Conservation (phyloP, 169 alveolate genomes). For the Cryptosporidium bovis region DNA sequence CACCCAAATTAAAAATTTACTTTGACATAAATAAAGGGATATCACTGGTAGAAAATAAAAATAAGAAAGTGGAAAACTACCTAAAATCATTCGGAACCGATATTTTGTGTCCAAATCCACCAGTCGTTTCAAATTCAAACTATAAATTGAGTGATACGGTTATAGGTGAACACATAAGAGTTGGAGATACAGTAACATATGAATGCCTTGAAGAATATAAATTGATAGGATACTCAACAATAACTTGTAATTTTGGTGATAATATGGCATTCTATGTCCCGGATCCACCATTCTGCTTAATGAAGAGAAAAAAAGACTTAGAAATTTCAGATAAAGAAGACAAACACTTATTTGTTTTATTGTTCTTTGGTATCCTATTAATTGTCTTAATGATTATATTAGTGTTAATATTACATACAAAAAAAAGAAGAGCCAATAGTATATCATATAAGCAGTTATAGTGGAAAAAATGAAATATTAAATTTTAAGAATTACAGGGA, state of each 20-base stretch:
- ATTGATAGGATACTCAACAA: slow-evolving; percentile 28
- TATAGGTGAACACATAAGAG: slow-evolving; percentile 49
- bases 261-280: slow-evolving; percentile 53
- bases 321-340: background rate
- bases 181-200: slow-evolving; percentile 72
- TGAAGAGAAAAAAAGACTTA: background rate
- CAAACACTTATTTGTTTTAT: background rate
- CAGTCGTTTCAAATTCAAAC: slow-evolving; percentile 34
- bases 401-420: slow-evolving; percentile 2
- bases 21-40: slow-evolving; percentile 48
- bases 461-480: background rate
- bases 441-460: slow-evolving; percentile 9
- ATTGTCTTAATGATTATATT: slow-evolving; percentile 1
- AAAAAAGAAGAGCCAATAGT: slow-evolving; percentile 18
- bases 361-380: slow-evolving; percentile 5
- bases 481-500: too few species aligned
- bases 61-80: slow-evolving; percentile 16
- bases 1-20: background rate
- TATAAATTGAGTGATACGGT: slow-evolving; percentile 64
- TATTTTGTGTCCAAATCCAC: slow-evolving; percentile 68
- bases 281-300: slow-evolving; percentile 21
- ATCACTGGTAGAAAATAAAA: slow-evolving; percentile 31
- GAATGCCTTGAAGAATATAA: slow-evolving; percentile 48
- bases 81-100: slow-evolving; percentile 47
- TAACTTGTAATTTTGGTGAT: slow-evolving; percentile 64